These are phyloP conservation scores for Pestalotiopsis sp. DNA, from an alignment of 2,329 filamentous ascomycete genomes.

Conservation along the genomic window DNA sequence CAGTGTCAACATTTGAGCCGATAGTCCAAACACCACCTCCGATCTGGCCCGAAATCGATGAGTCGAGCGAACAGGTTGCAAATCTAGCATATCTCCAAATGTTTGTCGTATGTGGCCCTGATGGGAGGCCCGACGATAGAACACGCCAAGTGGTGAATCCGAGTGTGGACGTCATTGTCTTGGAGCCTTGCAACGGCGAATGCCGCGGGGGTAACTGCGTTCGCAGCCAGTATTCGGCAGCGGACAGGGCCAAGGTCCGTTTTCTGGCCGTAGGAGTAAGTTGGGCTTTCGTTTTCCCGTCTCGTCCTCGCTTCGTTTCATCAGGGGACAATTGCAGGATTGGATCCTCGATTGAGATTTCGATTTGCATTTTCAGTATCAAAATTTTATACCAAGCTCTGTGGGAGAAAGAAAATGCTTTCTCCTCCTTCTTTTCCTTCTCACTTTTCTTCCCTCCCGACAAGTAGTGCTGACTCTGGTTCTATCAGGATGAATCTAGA, in stretches of 20 bases:
- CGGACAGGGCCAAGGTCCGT: slow-evolving; percentile 26
- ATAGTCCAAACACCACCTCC: slow-evolving; percentile 27
- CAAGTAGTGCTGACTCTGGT: background rate
- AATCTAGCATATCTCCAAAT: slow-evolving; percentile 23
- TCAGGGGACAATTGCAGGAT: too few species aligned
- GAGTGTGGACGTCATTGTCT: slow-evolving; percentile 28
- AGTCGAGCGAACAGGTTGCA: slow-evolving; percentile 23
- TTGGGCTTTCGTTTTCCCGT: background rate
- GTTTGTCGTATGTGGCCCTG: slow-evolving; percentile 20
- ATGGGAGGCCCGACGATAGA: background rate
- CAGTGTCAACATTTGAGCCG: slow-evolving; percentile 10
- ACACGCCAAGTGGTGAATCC: slow-evolving; percentile 26
- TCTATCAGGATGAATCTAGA: slow-evolving; percentile 22
- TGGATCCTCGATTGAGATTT: too few species aligned
- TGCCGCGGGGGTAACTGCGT: slow-evolving; percentile 31
- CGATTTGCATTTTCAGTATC: background rate
- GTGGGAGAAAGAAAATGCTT: background rate
- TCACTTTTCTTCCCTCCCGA: too few species aligned
- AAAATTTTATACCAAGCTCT: background rate
- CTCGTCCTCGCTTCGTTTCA: too few species aligned
- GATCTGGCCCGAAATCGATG: slow-evolving; percentile 28
- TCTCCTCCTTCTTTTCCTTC: too few species aligned
- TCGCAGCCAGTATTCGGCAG: slow-evolving; percentile 25
- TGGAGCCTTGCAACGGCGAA: slow-evolving; percentile 32
- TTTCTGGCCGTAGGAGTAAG: slow-evolving; percentile 29